Base-by-base conservation (phyloP, 306 rosid species). In the Cicer bijugum region DNA sequence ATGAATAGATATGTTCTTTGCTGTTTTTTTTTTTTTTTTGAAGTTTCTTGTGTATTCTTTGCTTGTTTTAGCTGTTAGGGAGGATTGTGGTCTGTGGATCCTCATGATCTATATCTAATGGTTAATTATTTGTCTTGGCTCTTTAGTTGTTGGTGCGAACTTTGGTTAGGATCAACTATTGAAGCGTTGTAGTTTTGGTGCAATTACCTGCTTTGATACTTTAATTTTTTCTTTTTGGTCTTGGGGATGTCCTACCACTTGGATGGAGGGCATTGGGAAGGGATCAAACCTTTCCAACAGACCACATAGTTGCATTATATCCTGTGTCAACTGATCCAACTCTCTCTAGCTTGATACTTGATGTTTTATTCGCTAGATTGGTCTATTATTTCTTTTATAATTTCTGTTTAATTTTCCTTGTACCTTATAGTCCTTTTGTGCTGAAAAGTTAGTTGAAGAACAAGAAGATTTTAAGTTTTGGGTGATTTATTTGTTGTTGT, bases 401-500 rank as follows among this genome's bases (percentile, higher is more conserved):
- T 19, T 63, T 72, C 16, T 37, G 55, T 35, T 65, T 59, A 14
- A 59, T 70, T 44, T 55, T 53, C 33, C 56, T 65, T 48, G 43
- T 55, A 62, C 37, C 55, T 59, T 76, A 47, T 77, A 45, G 72
- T 74, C 47, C 3, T 59, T 48, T 37, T 33, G 14, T 16, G 62
- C 50, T 66, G 64, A 47, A 69, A 55, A 76, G 6, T 8, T 20
- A 44, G 47, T 43, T 76, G 76, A 67, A 28, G 71, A 65, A 23
- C 52, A 63, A 16, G 47, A 43, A 9, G 17, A 57, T 64, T 73
- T 43, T 16, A 65, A 65, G 55, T 60, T 37, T 68, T 51, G 58
- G 39, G 45, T 72, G 82, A 82, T 66, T 77, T 56, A 62, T 69
- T 71, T 78, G 14, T 80, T 74, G 37, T 66, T 80, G 53, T 77